Base-by-base conservation (phyloP, 1,284 basidiomycete species). In the Takashimella tepidaria region DNA sequence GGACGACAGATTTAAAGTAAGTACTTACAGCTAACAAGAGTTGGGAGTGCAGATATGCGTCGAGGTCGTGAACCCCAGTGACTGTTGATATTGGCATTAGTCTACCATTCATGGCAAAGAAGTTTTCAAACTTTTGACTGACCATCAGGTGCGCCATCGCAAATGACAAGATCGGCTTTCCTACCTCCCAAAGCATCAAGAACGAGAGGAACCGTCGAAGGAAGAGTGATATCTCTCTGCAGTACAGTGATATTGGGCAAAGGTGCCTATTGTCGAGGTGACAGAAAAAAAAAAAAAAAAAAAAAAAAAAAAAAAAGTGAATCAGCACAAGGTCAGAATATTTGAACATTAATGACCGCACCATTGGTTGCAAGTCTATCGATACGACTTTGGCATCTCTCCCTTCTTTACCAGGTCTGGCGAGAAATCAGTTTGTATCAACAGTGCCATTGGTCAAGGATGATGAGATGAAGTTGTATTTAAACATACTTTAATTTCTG, bases 111-210 rank as follows among this genome's bases (percentile, higher is more conserved):
- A 16, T 21, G 5, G 24, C 21, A 22, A 42, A 21, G 24, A 45
- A 21, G 26, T 19, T 40, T 19, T 19, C 20, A 46, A 19, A 20
- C 12, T 23, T 27, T 19, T 8, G 19, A 65, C 72, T 53, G 20
- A 77, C 78, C 78, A 62, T 83, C 81, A 3, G 81, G 81, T 16
- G 81, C 81, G 8, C 81, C 81, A 57, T 83, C 81, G 58, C 81
- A 83, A 1, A 83, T 77, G 24, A 82, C 79, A 37, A 83, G 67
- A 53, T 82, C 78, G 0, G 80, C 80, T 49, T 77, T 73, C 5
- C 75, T 66, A 3, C 77, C 79, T 16, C 70, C 71, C 49, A 82
- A 76, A 16, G 79, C 78, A 19, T 70, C 63, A 16, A 80, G 73
- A 43, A 82, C 80, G 5, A 76, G 72, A 2, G 76, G 70, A 2